Evolutionary conservation across 2,329 filamentous ascomycete species (phyloP).

Genomic region (Cladosporium sp.): DNA sequence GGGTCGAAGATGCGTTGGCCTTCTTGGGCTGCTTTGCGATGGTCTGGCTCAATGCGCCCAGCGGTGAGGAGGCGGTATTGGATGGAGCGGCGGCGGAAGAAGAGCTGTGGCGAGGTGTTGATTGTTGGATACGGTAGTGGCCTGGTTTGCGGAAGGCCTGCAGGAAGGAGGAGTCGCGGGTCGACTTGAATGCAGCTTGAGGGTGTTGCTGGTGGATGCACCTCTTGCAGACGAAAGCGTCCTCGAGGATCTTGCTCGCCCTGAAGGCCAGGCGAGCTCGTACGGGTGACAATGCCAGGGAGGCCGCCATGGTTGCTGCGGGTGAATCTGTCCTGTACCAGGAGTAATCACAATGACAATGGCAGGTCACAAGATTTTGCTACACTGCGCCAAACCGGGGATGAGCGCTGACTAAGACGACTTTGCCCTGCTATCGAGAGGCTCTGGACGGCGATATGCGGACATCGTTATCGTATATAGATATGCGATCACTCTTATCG

Average conservation of each 20-base stretch:
- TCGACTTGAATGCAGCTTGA: slow-evolving; percentile 26
- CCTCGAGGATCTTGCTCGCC: slow-evolving; percentile 21
- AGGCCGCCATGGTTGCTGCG: slow-evolving; percentile 8
- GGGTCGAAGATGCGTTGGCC: slow-evolving; percentile 5
- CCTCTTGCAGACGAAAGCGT: slow-evolving; percentile 34
- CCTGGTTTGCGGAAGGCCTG: slow-evolving; percentile 34
- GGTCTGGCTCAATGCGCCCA: slow-evolving; percentile 34
- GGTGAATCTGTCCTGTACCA: neutral
- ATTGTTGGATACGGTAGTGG: slow-evolving; percentile 21
- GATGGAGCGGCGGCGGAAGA: slow-evolving; percentile 18
- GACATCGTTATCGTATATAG: neutral
- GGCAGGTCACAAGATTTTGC: slow-evolving; percentile 8
- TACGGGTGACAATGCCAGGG: slow-evolving; percentile 13
- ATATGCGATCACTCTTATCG: neutral
- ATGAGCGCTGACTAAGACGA: slow-evolving; percentile 15
- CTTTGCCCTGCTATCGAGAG: neutral
- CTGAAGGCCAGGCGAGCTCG: slow-evolving; percentile 14
- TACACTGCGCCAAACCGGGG: neutral
- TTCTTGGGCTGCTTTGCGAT: slow-evolving; percentile 23
- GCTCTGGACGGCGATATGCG: slow-evolving; percentile 11
- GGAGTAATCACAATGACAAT: neutral
- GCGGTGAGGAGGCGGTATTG: slow-evolving; percentile 28
- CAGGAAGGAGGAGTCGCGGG: slow-evolving; percentile 37
- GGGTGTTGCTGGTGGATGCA: slow-evolving; percentile 35
- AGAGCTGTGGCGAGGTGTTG: slow-evolving; percentile 25